Conservation (phyloP, 768 basidiomycete genomes). For the Tulasnella sp. region DNA sequence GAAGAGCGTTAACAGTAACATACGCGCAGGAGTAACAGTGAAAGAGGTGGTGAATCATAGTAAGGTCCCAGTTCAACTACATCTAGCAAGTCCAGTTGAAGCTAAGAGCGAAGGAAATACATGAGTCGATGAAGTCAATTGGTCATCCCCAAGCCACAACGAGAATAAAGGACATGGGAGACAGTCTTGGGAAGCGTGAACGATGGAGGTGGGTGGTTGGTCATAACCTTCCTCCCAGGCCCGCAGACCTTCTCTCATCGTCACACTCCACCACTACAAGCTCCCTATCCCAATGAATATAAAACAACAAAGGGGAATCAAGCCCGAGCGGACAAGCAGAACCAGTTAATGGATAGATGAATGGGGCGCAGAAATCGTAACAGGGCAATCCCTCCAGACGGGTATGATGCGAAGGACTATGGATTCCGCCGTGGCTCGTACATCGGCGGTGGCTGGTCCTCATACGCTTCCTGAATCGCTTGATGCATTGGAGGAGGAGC, state of each 20-base stretch:
- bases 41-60: background rate
- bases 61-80: background rate
- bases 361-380: background rate
- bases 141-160: background rate
- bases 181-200: too few species aligned
- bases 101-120: background rate
- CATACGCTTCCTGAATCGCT: background rate
- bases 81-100: background rate
- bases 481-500: background rate
- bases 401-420: background rate
- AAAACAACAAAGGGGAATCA: background rate
- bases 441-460: slow-evolving; percentile 1
- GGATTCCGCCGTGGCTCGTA: background rate
- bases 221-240: too few species aligned
- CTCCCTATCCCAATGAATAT: background rate
- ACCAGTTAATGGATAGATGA: background rate
- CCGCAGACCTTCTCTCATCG: too few species aligned
- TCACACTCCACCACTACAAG: too few species aligned
- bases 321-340: background rate
- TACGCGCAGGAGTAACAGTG: background rate
- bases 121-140: background rate
- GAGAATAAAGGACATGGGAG: too few species aligned
- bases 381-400: background rate
- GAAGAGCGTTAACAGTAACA: background rate
- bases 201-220: too few species aligned